phyloP scores from a whole-genome alignment of 139 green algal genomes.

The Chlamydomonas applanata region DNA sequence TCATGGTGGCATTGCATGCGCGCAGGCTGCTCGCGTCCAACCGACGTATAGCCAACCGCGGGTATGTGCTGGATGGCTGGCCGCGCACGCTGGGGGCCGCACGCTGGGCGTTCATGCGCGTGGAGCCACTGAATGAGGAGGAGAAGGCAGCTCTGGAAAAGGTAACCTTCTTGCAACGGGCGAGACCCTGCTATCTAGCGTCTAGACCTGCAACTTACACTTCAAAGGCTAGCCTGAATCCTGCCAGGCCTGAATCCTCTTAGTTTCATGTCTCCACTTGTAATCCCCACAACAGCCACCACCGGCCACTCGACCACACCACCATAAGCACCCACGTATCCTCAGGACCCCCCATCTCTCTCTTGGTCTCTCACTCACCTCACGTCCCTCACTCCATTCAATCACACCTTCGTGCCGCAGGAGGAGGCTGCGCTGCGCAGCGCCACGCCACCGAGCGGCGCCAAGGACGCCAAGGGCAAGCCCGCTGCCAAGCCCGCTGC shows the following conservation, averaged over 20 bases:
- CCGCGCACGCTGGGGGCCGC: constrained; percentile 22
- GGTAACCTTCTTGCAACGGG: no score
- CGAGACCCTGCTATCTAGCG: no score
- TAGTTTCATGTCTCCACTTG: no score
- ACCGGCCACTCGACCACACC: no score
- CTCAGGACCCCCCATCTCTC: no score
- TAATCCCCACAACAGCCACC: no score
- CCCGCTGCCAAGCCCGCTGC: background rate
- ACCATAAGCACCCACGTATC: no score
- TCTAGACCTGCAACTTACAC: no score
- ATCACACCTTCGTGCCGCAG: background rate
- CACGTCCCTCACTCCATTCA: no score
- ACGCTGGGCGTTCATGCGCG: constrained; percentile 28
- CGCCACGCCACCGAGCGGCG: background rate
- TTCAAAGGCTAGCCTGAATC: no score
- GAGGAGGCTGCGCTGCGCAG: background rate
- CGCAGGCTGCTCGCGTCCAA: constrained; percentile 15
- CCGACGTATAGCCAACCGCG: background rate
- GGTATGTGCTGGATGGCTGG: constrained; percentile 50
- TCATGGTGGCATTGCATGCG: background rate
- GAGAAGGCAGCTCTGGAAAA: constrained; percentile 13
- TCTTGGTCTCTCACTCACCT: no score
- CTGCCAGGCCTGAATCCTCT: no score
- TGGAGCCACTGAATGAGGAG: constrained; percentile 16
- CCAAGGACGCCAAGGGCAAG: constrained; percentile 9